Base-by-base conservation (phyloP, 1,139 yeast genomes). In the Candida labiduridarum region DNA sequence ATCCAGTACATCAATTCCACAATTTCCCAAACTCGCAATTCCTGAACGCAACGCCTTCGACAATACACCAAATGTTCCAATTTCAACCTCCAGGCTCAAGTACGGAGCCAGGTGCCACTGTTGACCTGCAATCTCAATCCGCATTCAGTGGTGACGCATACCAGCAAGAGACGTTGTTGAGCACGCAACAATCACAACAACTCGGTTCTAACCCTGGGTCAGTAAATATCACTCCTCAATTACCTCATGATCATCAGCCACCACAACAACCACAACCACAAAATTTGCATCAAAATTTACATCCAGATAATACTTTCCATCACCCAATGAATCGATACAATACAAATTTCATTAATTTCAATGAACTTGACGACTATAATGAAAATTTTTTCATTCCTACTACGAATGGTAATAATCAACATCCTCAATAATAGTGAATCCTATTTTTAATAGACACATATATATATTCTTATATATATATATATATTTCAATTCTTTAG, bases 281-380 rank as follows among this genome's bases (percentile, higher is more conserved):
- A 16, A 41, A 34, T 45, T 22, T 29, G 22, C 41, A 6, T 22
- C 14, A 11, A 12, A 19, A n/a, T 36, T 9, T 36, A 19, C 41
- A 27, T 9, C 30, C n/a, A 11, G 30, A 38, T n/a, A 38, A 22
- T 14, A 38, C 22, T 8, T 38, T 38, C 15, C 6, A 22, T 38
- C 41, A 19, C 3, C 11, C 34, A 5, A 8, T 27, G 14, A 27
- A 14, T 7, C 34, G 29, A n/a, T 31, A 31, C 12, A 42, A 42
- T 42, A 31, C 29, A 12, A 31, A 31, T 33, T 42, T 42, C 14
- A 33, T n/a, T 5, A 41, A 41, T 35, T 41, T 40, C 31, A 38
- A 46, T 10, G 39, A 45, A 16, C 31, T 49, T 29, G 34, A 44
- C 18, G 48, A 49, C 11, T 46, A 49, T 18, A 40, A 36, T 36